Evolutionary conservation across 495 filamentous ascomycete species (phyloP), one percentile per base, ranked within the genome.

Genomic region (Penicillium riverlandense): DNA sequence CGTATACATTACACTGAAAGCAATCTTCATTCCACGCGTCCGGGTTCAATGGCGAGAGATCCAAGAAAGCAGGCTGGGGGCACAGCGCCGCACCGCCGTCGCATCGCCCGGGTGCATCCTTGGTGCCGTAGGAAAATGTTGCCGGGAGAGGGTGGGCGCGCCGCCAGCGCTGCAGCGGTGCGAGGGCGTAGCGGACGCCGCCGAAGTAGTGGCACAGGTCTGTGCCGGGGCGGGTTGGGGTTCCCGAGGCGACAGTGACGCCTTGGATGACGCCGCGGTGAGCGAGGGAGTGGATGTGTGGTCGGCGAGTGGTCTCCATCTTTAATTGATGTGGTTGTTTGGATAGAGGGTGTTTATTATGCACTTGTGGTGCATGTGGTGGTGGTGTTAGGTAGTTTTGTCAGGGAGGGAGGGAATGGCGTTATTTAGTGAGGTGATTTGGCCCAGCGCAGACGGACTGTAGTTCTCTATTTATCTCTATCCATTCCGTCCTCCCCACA

Each of bases 1-100:
- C 58, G 62, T 62, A 72, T 0, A 72, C 44, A 52, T 70, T 72
- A 41, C 57, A 63, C 41, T 71, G 66, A 42, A 71, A 71, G 41
- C 69, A 72, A 49, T 72, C 69, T 44, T 72, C 69, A 8, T 45
- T 44, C 57, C 57, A 65, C 0, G 50, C 50, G 22, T 54, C 53
- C 22, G 50, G 39, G 5, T 48, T 55, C 14, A 33, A 30, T 2
- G 43, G 45, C 11, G 58, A 47, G 6, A 55, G 46, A 8, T 45
- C 38, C 43, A 58, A 6, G 22, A 68, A 68, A 2, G 38, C 57
- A 1, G 61, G 60, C 37, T 72, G 67, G 6, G 69, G 67, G 47
- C 69, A 71, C 11, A 65, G 32, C 1, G 61, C 60, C 1, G 66
- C 58, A 4, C 49, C 46, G 10, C 53, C 52, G 7, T 57, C 54